Percentiles rank a stretch among this genome's conserved stretches.
Conservation (phyloP, 192 early-diverging fungal species). For the Rhizophagus clarus region DNA sequence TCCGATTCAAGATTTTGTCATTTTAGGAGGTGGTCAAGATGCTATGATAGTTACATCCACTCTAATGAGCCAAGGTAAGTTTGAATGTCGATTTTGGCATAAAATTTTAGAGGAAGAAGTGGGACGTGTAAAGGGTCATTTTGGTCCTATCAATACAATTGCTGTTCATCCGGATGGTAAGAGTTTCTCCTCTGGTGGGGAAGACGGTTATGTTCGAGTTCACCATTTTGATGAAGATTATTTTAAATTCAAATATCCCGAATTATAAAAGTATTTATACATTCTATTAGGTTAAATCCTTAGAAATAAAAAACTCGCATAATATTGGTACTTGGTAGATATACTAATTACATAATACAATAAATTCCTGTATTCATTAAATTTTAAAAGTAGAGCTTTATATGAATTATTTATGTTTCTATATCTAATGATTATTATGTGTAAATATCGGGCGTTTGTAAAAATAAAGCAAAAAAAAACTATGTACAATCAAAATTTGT, state of each 20-base stretch:
- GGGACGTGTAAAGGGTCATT: constrained; percentile 96
- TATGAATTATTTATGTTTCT: not conserved
- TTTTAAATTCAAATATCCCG: constrained; percentile 85
- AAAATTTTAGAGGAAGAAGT: constrained; percentile 95
- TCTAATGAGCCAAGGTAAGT: constrained; percentile 88
- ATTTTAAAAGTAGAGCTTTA: not conserved
- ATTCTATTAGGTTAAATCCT: not conserved
- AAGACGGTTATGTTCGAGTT: constrained; percentile 97
- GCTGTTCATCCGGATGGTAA: constrained; percentile 95
- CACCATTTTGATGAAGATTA: constrained; percentile 97
- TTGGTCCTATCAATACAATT: constrained; percentile 99
- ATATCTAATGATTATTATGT: too few relatives aligned
- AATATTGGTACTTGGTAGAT: not conserved
- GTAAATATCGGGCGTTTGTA: not conserved
- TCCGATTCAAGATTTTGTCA: constrained; percentile 80
- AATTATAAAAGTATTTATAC: constrained; percentile 39
- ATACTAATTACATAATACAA: not conserved
- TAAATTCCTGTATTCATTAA: not conserved
- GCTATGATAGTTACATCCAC: constrained; percentile 97
- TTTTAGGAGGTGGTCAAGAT: constrained; percentile 97
- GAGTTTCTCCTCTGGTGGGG: constrained; percentile 93
- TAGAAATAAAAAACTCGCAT: not conserved
- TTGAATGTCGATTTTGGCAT: constrained; percentile 98
- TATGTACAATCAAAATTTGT: not conserved
- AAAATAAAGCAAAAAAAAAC: not conserved